A percentile compares a stretch with the other conserved stretches of the same genome.
Conservation (phyloP, 345 rosid species). For the Sisymbrium irio region DNA sequence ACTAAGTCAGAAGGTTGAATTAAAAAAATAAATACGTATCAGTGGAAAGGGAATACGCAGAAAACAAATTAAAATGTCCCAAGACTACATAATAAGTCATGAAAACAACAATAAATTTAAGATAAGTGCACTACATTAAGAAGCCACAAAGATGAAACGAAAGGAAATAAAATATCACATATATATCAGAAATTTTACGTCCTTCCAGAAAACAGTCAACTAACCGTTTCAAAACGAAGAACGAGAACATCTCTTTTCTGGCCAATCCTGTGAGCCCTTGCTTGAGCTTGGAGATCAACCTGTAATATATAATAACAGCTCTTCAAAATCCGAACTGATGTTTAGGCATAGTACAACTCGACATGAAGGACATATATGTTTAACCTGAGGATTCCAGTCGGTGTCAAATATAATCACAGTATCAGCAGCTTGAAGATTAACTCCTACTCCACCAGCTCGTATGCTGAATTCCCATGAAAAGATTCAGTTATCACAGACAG, state of each 20-base stretch:
- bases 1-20: not conserved
- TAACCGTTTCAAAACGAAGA: conserved; percentile 89
- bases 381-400: conserved; percentile 97
- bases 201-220: conserved; percentile 17
- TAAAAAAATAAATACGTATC: not conserved
- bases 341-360: conserved; percentile 8
- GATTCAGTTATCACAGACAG: conserved; percentile 1
- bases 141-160: not conserved
- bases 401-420: conserved; percentile 93
- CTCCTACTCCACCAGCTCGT: conserved; percentile 98
- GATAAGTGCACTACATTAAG: not conserved
- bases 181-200: not conserved
- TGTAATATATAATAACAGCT: conserved; percentile 26
- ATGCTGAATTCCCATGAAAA: conserved; percentile 51
- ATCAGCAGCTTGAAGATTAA: conserved; percentile 97
- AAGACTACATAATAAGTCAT: not conserved
- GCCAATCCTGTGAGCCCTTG: conserved; percentile 95
- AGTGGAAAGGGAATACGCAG: not conserved
- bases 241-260: conserved; percentile 98
- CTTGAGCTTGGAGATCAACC: conserved; percentile 99
- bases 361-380: conserved; percentile 16
- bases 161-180: not conserved
- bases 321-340: not conserved
- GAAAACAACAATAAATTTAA: not conserved
- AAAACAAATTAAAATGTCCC: not conserved